Conservation (phyloP, 768 basidiomycete species). For the Tylopilus rubrobrunneus region DNA sequence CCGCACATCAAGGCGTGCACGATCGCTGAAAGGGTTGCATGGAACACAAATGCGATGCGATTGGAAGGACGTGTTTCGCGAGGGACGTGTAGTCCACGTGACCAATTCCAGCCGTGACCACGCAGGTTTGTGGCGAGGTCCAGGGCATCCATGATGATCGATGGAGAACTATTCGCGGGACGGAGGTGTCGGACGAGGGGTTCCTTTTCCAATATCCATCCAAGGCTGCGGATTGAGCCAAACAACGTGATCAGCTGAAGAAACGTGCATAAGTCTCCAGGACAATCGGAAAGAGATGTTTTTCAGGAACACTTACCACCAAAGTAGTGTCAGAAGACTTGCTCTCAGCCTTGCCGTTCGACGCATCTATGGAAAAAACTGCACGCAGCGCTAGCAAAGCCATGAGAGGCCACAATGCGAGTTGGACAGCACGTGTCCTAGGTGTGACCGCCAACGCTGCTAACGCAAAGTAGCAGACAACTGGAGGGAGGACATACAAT, state of each 20-base stretch:
- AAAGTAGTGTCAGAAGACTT: background rate
- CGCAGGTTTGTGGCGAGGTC: background rate
- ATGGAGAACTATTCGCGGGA: background rate
- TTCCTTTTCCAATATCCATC: background rate
- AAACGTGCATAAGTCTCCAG: background rate
- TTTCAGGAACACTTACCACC: background rate
- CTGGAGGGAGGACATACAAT: background rate
- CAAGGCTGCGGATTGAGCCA: background rate
- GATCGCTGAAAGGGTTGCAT: background rate
- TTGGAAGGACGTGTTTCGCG: background rate
- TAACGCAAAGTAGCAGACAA: background rate
- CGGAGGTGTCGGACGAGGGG: background rate
- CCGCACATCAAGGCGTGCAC: background rate
- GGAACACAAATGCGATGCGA: background rate
- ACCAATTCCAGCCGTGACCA: conserved; percentile 1
- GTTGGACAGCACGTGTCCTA: background rate
- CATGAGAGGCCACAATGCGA: conserved; percentile 1
- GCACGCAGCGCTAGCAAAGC: background rate
- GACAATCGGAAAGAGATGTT: no score
- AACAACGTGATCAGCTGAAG: background rate
- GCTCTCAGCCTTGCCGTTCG: background rate
- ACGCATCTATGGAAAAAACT: background rate
- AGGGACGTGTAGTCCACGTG: background rate
- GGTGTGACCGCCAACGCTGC: conserved; percentile 1
- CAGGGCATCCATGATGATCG: conserved; percentile 2